These are phyloP conservation scores for Gymnopilus junonius DNA, from an alignment of 768 basidiomycete species.

Conservation along the genomic window DNA sequence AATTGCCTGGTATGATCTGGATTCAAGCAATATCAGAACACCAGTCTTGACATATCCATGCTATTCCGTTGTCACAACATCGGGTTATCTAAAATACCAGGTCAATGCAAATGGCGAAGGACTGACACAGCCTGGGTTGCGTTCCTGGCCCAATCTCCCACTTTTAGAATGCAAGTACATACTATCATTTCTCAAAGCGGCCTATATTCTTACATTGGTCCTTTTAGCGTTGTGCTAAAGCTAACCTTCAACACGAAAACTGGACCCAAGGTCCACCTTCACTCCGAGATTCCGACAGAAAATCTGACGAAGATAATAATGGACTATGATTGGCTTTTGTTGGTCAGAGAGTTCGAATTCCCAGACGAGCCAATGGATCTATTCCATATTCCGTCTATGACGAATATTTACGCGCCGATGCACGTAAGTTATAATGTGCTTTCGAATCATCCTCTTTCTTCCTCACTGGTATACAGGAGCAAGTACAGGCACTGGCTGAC, in stretches of 20 bases:
- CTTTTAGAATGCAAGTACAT: conserved; percentile 23
- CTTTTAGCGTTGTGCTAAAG: conserved; percentile 22
- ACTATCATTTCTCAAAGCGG: neutral
- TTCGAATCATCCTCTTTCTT: neutral
- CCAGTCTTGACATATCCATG: conserved; percentile 26
- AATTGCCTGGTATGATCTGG: conserved; percentile 30
- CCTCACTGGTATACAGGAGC: conserved; percentile 9
- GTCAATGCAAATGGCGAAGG: conserved; percentile 27
- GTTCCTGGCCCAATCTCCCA: conserved; percentile 16
- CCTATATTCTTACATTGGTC: neutral
- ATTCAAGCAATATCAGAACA: conserved; percentile 16
- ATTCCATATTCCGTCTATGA: conserved; percentile 27
- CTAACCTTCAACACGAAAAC: conserved; percentile 12
- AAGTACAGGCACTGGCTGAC: conserved; percentile 19
- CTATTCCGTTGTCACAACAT: conserved; percentile 14
- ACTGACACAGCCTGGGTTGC: conserved; percentile 26
- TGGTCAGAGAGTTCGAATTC: conserved; percentile 23
- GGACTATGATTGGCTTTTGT: conserved; percentile 26
- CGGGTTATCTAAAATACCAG: conserved; percentile 22
- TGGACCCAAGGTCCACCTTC: conserved; percentile 15
- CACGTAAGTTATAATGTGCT: conserved; percentile 19
- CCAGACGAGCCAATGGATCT: conserved; percentile 25
- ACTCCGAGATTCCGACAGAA: conserved; percentile 18
- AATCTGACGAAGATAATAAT: conserved; percentile 21
- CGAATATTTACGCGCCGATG: conserved; percentile 20